phyloP scores from a whole-genome alignment of 768 basidiomycete genomes.

The Termitomyces sp. region DNA sequence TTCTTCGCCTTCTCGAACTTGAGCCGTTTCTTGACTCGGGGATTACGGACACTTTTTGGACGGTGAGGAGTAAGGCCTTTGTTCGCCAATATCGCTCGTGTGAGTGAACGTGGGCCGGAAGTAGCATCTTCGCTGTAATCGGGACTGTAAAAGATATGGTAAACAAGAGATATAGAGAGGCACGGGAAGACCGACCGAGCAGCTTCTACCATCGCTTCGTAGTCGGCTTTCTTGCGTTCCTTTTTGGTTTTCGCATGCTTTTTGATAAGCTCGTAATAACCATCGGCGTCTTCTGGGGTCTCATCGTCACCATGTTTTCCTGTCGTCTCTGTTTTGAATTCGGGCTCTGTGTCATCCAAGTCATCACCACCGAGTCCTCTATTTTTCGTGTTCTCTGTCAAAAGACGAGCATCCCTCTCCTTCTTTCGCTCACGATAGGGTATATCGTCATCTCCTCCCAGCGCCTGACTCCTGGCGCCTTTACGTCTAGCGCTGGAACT shows the following conservation, averaged over 20 bases:
- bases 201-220: constrained; percentile 59
- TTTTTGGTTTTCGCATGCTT: constrained; percentile 64
- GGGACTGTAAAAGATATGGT: constrained; percentile 14
- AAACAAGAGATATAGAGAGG: constrained; percentile 2
- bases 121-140: constrained; percentile 26
- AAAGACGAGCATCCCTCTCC: constrained; percentile 50
- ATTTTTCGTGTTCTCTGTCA: constrained; percentile 44
- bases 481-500: constrained; percentile 70
- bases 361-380: constrained; percentile 58
- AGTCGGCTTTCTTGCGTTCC: constrained; percentile 73
- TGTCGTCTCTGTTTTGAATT: constrained; percentile 27
- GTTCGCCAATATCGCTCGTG: constrained; percentile 89
- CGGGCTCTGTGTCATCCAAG: constrained; percentile 53
- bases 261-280: constrained; percentile 91
- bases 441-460: constrained; percentile 92
- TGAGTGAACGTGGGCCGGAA: constrained; percentile 81
- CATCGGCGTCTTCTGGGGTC: constrained; percentile 49
- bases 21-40: constrained; percentile 93
- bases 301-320: constrained; percentile 31
- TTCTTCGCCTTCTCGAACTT: constrained; percentile 95
- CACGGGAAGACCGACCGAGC: constrained; percentile 41
- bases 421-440: constrained; percentile 78
- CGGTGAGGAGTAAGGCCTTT: constrained; percentile 89
- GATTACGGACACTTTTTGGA: constrained; percentile 88
- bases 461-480: constrained; percentile 60